Conservation (phyloP, 176 grass and related monocot genomes). For the Zea luxurians region DNA sequence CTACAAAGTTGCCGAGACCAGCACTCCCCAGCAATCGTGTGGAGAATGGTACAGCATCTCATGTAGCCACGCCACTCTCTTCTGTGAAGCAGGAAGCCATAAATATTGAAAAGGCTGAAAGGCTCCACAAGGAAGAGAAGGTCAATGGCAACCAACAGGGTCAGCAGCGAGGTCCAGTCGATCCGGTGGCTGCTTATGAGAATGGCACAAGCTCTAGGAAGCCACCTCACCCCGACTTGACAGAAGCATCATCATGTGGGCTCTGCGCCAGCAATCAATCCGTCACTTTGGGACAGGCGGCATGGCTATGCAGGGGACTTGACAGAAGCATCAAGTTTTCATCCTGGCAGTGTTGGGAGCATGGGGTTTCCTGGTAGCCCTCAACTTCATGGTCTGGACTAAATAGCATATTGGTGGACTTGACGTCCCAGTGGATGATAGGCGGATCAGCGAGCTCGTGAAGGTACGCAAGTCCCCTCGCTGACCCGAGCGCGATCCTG, state of each 20-base stretch:
- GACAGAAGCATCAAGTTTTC: conserved; percentile 52
- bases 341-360: conserved; percentile 66
- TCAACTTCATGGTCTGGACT: conserved; percentile 67
- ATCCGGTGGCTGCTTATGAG: conserved; percentile 7
- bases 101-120: not conserved
- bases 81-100: conserved; percentile 45
- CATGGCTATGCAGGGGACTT: conserved; percentile 47
- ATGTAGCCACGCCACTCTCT: conserved; percentile 38
- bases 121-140: conserved; percentile 45
- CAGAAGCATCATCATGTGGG: conserved; percentile 82
- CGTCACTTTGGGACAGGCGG: conserved; percentile 66
- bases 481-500: too few species aligned
- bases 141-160: conserved; percentile 47
- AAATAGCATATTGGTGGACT: conserved; percentile 59
- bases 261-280: conserved; percentile 74
- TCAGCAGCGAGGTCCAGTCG: conserved; percentile 32
- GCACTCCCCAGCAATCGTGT: too few species aligned
- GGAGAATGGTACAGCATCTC: too few species aligned
- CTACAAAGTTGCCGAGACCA: too few species aligned
- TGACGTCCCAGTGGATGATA: too few species aligned
- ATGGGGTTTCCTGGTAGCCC: conserved; percentile 74
- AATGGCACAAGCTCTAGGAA: too few species aligned
- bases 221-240: too few species aligned
- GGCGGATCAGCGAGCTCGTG: too few species aligned
- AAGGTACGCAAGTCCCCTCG: too few species aligned